phyloP scores from a whole-genome alignment of 2,329 filamentous ascomycete genomes.

The Botryosphaeria dothidea region DNA sequence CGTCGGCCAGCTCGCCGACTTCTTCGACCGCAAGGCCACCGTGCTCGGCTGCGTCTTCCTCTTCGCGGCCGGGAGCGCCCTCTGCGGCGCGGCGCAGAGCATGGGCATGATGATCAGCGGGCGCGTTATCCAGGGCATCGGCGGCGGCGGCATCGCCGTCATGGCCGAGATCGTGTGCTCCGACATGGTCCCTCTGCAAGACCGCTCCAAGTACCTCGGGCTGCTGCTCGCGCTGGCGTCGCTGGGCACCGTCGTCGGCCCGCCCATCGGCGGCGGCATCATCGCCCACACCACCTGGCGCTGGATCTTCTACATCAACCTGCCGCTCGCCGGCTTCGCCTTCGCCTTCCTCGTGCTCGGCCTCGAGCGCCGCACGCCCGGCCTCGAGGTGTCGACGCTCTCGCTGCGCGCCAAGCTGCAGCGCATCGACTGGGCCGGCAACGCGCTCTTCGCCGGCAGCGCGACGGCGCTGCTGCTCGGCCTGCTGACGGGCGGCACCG shows the following conservation, averaged over 20 bases:
- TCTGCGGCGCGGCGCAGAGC: too few species aligned
- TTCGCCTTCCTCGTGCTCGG: constrained; percentile 29
- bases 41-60: constrained; percentile 42
- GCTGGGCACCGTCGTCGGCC: constrained; percentile 30
- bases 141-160: constrained; percentile 49
- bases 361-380: constrained; percentile 27
- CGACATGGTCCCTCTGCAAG: constrained; percentile 50
- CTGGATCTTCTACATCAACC: constrained; percentile 50
- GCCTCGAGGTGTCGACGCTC: constrained; percentile 21
- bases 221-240: constrained; percentile 30
- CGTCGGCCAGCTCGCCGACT: too few species aligned
- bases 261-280: constrained; percentile 34
- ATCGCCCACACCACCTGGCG: constrained; percentile 41
- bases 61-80: constrained; percentile 48
- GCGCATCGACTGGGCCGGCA: constrained; percentile 28
- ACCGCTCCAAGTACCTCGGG: constrained; percentile 44
- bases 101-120: constrained; percentile 54
- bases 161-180: constrained; percentile 49
- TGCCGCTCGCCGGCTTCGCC: constrained; percentile 36
- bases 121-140: constrained; percentile 56
- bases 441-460: constrained; percentile 42
- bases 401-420: constrained; percentile 19
- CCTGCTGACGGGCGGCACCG: constrained; percentile 38
- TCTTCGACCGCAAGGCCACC: constrained; percentile 41
- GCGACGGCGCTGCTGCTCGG: constrained; percentile 36